A percentile compares a stretch with the other conserved stretches of the same genome.
Conservation (phyloP, 164 flowering plant species). For the Liquidambar formosana region DNA sequence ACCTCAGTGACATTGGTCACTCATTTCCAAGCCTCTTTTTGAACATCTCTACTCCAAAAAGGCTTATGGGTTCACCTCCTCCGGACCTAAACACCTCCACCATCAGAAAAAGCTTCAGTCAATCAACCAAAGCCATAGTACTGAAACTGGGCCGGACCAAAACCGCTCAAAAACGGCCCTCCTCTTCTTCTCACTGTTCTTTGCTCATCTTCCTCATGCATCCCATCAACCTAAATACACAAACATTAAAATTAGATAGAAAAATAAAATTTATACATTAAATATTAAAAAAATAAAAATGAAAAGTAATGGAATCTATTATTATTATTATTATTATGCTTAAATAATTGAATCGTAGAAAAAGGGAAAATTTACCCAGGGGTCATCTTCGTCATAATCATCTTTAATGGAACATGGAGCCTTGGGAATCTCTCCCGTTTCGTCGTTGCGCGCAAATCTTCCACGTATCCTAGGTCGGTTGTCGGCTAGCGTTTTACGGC, state of each 20-base stretch:
- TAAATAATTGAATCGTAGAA: too few species aligned
- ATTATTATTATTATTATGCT: too few species aligned
- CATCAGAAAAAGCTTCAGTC: too few species aligned
- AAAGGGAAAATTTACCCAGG: constrained; percentile 47
- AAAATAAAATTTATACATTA: too few species aligned
- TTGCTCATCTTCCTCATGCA: constrained; percentile 33
- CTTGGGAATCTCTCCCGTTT: constrained; percentile 52
- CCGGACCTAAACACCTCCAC: too few species aligned
- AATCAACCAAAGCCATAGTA: constrained; percentile 30
- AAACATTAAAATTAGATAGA: background rate
- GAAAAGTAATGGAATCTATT: too few species aligned
- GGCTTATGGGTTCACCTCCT: too few species aligned
- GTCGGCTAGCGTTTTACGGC: constrained; percentile 88
- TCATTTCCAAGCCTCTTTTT: too few species aligned
- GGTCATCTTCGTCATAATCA: constrained; percentile 58
- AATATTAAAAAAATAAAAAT: too few species aligned
- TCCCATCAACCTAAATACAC: constrained; percentile 39
- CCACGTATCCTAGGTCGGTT: constrained; percentile 83
- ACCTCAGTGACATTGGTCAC: too few species aligned
- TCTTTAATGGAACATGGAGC: constrained; percentile 30
- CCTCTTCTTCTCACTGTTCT: constrained; percentile 17
- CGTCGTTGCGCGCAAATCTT: constrained; percentile 81
- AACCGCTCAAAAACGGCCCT: constrained; percentile 20
- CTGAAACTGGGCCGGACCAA: constrained; percentile 32
- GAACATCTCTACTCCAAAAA: background rate